Evolutionary conservation across 2,329 filamentous ascomycete genomes (phyloP), one percentile per base, ranked within the genome.

Genomic region (Cladophialophora immunda): DNA sequence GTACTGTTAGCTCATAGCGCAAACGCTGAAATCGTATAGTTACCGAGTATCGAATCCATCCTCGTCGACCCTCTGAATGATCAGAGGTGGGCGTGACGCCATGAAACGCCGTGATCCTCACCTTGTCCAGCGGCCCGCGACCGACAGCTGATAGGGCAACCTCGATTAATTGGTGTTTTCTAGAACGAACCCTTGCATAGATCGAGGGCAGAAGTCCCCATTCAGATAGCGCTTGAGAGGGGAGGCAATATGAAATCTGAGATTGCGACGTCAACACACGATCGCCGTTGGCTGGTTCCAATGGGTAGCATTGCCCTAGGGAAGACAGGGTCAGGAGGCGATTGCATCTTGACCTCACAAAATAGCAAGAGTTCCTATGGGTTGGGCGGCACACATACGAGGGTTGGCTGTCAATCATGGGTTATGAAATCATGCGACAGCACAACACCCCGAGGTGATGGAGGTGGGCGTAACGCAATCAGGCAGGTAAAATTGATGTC

Each of bases 381-480:
- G 11, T 22, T 52, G 36, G 36, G 58, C 34, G 34, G 36, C 15
- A 59, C 58, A 34, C 36, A 27, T 9, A 45, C 41, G 4, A 50
- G 29, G 11, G 38, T 22, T 47, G 27, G 25, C 36, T 59, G 57
- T 15, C 38, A 41, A 50, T 59, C 57, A 30, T 29, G 36, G 30
- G 57, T 41, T 34, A 61, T 65, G 63, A 61, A 61, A 65, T 61
- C 58, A 65, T 61, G 57, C 57, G 15, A 61, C 52, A 58, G 6
- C 30, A 13, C 41, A 50, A 61, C 30, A 47, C 36, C 9, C 36
- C 32, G 25, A 27, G 25, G 57, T 25, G 32, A 19, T 50, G 17
- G 27, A 50, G 25, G 57, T 59, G 7, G 41, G 57, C 36, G 45
- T 65, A 65, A 65, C 62, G 55, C 55, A 30, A 60, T 59, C 22